phyloP scores from a whole-genome alignment of 805 yeast genomes.

The Candida golubevii region DNA sequence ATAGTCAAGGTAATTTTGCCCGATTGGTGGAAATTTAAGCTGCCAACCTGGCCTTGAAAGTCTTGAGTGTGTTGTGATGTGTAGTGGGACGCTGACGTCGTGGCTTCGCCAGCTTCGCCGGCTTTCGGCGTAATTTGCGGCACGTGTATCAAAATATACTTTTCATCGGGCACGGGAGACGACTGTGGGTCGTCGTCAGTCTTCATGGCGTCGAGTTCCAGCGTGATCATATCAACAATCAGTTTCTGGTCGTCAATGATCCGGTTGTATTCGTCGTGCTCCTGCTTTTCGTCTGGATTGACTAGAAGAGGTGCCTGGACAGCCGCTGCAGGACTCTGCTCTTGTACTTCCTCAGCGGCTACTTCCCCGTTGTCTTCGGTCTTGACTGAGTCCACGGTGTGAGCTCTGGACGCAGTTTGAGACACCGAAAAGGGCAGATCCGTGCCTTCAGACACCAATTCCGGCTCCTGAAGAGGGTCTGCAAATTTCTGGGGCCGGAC shows the following conservation, averaged over 20 bases:
- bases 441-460: constrained; percentile 25
- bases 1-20: constrained; percentile 75
- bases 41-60: constrained; percentile 61
- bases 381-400: constrained; percentile 21
- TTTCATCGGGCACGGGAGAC: constrained; percentile 8
- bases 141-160: constrained; percentile 44
- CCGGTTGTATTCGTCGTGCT: constrained; percentile 28
- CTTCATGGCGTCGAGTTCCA: constrained; percentile 20
- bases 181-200: constrained; percentile 8
- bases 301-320: constrained; percentile 2
- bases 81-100: constrained; percentile 1
- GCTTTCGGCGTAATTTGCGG: constrained; percentile 37
- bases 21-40: constrained; percentile 71
- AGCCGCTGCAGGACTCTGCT: background rate
- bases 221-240: constrained; percentile 25
- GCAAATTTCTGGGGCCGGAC: constrained; percentile 60
- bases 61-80: constrained; percentile 10
- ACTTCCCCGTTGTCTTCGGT: constrained; percentile 30
- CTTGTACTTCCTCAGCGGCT: constrained; percentile 18
- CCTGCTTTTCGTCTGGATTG: constrained; percentile 25
- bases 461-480: constrained; percentile 5
- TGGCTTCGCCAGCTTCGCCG: background rate
- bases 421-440: constrained; percentile 8
- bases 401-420: constrained; percentile 8
- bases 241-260: constrained; percentile 28